Conservation (phyloP, 805 yeast genomes). For the Yarrowia sp. region DNA sequence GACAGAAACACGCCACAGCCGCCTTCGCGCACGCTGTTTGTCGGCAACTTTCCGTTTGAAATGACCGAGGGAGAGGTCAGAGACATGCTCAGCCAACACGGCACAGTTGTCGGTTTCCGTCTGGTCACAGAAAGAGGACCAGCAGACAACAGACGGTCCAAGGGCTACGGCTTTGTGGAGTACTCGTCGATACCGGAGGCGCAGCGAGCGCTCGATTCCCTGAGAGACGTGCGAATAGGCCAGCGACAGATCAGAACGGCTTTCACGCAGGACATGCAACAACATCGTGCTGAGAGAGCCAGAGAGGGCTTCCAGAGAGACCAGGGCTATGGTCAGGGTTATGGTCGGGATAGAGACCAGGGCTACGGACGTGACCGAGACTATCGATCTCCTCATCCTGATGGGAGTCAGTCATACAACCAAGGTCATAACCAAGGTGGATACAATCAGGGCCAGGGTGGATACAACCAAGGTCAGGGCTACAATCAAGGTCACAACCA, state of each 20-base stretch:
- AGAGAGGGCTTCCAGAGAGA: neutral
- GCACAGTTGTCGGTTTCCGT: conserved; percentile 30
- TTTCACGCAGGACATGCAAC: conserved; percentile 30
- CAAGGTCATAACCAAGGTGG: neutral
- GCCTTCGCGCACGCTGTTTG: conserved; percentile 31
- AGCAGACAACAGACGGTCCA: conserved; percentile 28
- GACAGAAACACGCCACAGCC: conserved; percentile 26
- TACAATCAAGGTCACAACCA: neutral
- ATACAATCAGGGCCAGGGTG: neutral
- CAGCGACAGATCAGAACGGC: conserved; percentile 33
- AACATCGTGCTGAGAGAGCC: conserved; percentile 14
- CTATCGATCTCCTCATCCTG: neutral
- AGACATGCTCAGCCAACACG: conserved; percentile 30
- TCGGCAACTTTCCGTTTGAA: conserved; percentile 37
- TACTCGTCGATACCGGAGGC: conserved; percentile 32
- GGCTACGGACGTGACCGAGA: neutral
- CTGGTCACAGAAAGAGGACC: conserved; percentile 33
- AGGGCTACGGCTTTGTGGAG: conserved; percentile 35
- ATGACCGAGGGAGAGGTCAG: conserved; percentile 32
- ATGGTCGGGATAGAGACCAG: neutral
- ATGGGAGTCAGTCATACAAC: neutral
- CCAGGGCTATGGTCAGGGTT: neutral
- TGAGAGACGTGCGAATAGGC: conserved; percentile 29
- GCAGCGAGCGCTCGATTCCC: conserved; percentile 29
- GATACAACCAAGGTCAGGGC: conserved; percentile 6